A percentile compares a stretch with the other conserved stretches of the same genome.
These are phyloP conservation scores for Tulasnella sp. DNA, from an alignment of 768 basidiomycete genomes.

Conservation along the genomic window DNA sequence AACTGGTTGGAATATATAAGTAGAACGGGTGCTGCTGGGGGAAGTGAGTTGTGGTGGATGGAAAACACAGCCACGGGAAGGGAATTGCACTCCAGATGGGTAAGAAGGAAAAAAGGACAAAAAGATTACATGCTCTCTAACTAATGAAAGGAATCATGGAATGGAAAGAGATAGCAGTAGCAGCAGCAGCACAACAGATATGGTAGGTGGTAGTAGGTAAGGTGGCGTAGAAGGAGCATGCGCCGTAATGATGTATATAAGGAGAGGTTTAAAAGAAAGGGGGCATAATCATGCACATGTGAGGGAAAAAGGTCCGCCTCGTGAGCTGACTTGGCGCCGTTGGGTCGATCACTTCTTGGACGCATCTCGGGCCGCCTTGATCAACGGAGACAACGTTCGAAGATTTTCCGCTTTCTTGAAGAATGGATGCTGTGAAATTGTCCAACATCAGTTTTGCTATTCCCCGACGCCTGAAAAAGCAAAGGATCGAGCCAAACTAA, in stretches of 20 bases:
- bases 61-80: conserved; percentile 90
- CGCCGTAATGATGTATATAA: background rate
- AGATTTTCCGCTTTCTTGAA: conserved; percentile 85
- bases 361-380: conserved; percentile 80
- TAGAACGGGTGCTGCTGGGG: conserved; percentile 34
- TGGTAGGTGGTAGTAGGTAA: background rate
- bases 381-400: conserved; percentile 78
- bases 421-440: conserved; percentile 66
- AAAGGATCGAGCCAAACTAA: conserved; percentile 38
- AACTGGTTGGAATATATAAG: background rate
- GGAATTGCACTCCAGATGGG: background rate
- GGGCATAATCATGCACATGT: background rate
- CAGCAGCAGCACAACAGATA: background rate
- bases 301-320: background rate
- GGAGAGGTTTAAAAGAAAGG: background rate
- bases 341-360: conserved; percentile 27
- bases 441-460: too few relatives aligned
- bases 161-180: background rate
- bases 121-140: conserved; percentile 15
- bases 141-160: background rate
- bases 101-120: background rate
- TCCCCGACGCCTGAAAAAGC: background rate
- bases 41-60: conserved; percentile 79
- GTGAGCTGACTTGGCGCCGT: background rate
- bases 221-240: background rate